phyloP scores from a whole-genome alignment of 495 filamentous ascomycete genomes.

The Tetracladium setigerum region DNA sequence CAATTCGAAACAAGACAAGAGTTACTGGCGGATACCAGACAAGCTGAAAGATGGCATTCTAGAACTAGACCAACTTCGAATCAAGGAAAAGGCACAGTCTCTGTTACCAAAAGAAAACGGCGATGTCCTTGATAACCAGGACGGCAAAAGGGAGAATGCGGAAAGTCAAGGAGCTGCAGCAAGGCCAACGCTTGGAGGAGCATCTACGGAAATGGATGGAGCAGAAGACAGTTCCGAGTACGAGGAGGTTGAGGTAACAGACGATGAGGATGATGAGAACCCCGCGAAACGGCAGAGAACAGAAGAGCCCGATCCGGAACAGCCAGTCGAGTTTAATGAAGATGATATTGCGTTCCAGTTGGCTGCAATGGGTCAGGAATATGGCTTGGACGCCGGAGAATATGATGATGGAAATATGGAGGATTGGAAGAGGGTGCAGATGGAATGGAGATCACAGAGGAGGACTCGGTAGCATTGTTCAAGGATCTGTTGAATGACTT shows the following conservation, averaged over 20 bases:
- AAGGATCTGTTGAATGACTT: slow-evolving; percentile 79
- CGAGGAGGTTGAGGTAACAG: slow-evolving; percentile 84
- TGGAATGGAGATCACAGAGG: slow-evolving; percentile 56
- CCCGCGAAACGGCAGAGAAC: slow-evolving; percentile 60
- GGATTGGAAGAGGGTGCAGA: slow-evolving; percentile 66
- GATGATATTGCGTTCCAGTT: slow-evolving; percentile 93
- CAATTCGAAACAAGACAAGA: slow-evolving; percentile 73
- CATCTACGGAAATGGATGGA: slow-evolving; percentile 12
- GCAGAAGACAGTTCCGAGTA: slow-evolving; percentile 58
- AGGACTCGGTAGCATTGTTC: slow-evolving; percentile 67
- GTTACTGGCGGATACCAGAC: slow-evolving; percentile 86
- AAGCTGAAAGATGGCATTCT: slow-evolving; percentile 75
- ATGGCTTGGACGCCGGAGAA: slow-evolving; percentile 52
- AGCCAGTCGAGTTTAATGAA: slow-evolving; percentile 83
- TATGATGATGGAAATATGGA: slow-evolving; percentile 58
- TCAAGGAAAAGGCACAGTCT: slow-evolving; percentile 39
- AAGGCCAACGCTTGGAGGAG: slow-evolving; percentile 1
- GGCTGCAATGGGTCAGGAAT: slow-evolving; percentile 57
- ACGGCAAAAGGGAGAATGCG: background rate
- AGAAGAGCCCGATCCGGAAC: slow-evolving; percentile 41
- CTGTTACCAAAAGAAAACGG: slow-evolving; percentile 11
- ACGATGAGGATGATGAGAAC: slow-evolving; percentile 43
- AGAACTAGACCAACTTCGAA: slow-evolving; percentile 55
- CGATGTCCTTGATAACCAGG: background rate
- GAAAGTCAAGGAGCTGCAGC: slow-evolving; percentile 6